Conservation (phyloP, 2,329 filamentous ascomycete species). For the Phoma sp. region DNA sequence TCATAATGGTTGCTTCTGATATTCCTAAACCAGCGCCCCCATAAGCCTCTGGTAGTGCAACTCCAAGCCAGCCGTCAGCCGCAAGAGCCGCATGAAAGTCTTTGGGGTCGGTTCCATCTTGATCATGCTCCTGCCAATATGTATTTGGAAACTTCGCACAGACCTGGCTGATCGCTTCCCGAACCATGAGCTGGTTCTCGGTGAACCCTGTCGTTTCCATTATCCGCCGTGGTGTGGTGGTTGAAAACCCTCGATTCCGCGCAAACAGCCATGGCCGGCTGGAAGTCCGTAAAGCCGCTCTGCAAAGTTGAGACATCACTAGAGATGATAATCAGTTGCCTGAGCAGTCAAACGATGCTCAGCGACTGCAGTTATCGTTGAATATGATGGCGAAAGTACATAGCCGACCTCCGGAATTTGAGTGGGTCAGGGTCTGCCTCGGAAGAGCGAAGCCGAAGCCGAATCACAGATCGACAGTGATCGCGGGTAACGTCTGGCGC, state of each 20-base stretch:
- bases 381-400: slow-evolving; percentile 4
- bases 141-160: slow-evolving; percentile 73
- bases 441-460: slow-evolving; percentile 5
- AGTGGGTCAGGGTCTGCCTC: slow-evolving; percentile 2
- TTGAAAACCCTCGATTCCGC: slow-evolving; percentile 39
- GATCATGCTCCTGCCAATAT: slow-evolving; percentile 80
- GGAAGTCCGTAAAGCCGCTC: neutral
- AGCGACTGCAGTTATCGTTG: neutral
- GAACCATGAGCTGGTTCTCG: slow-evolving; percentile 74
- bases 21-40: slow-evolving; percentile 80
- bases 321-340: neutral
- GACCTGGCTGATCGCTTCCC: slow-evolving; percentile 72
- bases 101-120: slow-evolving; percentile 72
- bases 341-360: neutral
- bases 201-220: slow-evolving; percentile 79
- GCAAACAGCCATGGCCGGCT: slow-evolving; percentile 9
- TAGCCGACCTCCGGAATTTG: slow-evolving; percentile 12
- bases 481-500: slow-evolving; percentile 1
- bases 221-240: slow-evolving; percentile 49
- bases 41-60: slow-evolving; percentile 76
- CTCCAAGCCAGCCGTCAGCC: slow-evolving; percentile 80
- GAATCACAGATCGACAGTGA: slow-evolving; percentile 7
- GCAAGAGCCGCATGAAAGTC: slow-evolving; percentile 80
- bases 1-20: slow-evolving; percentile 84
- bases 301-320: slow-evolving; percentile 4